Base-by-base conservation (phyloP, 306 rosid genomes). In the Betula pendula region DNA sequence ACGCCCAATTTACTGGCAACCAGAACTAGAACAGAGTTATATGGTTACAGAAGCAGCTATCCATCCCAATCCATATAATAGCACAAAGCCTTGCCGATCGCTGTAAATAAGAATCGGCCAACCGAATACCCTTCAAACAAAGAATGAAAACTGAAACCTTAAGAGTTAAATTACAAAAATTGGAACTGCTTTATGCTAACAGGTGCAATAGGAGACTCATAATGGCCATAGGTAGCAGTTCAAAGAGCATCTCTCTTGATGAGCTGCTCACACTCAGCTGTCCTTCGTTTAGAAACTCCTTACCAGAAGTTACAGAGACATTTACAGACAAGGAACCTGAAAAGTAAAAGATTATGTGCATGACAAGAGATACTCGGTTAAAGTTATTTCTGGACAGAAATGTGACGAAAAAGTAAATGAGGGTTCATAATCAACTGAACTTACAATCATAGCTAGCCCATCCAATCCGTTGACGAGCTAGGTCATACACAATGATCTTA, bases 371-470 rank as follows among this genome's bases (percentile, higher is more conserved):
- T 27, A n/a, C 13, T n/a, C 4, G 15, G n/a, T 20, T 55, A 16
- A 65, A 63, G 70, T 4, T 35, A 25, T 40, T 19, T 29, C 33
- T 69, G 22, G 24, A 24, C 38, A 25, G 72, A 33, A 35, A n/a
- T 38, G 59, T 53, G 63, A 62, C 53, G 63, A 71, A 79, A 6
- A 59, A 43, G 75, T 67, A 1, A 8, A 35, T 17, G 56, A 13
- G 24, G 70, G 24, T 40, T 44, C 0, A 29, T 58, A 8, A 20
- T 66, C 48, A 38, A 38, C 59, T 45, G 40, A 82, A 87, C 97
- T 90, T 87, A 94, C 96, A 94, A 47, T 94, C 96, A 19, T 92
- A 92, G 85, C 85, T 86, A 15, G 95, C 76, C 97, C 97, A 94
- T 74, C 98, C 97, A 29, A 94, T 77, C 67, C 87, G 85, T 84